Evolutionary conservation across 2,329 filamentous ascomycete species (phyloP).

Genomic region (Ceratocystis cacaofunesta): DNA sequence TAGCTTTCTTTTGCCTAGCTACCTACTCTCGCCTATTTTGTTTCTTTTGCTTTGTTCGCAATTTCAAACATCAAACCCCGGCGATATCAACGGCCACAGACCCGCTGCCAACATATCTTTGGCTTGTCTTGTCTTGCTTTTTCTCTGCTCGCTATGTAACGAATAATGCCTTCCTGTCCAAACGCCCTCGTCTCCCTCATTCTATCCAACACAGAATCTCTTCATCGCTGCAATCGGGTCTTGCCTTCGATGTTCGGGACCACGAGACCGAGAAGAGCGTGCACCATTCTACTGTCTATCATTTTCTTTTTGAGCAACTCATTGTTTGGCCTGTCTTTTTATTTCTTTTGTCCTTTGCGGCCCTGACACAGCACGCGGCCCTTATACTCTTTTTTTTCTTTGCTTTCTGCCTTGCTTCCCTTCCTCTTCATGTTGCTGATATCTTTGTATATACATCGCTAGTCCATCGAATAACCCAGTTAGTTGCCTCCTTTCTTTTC

Average conservation of each 20-base stretch:
- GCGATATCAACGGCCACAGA: too few species aligned
- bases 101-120: too few species aligned
- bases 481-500: not conserved
- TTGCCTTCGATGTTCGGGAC: not conserved
- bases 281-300: not conserved
- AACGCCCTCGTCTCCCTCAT: too few species aligned
- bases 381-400: not conserved
- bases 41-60: too few species aligned
- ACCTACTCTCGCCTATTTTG: too few species aligned
- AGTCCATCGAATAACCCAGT: not conserved
- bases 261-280: not conserved
- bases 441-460: not conserved
- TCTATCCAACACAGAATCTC: too few species aligned
- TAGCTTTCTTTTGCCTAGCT: not conserved
- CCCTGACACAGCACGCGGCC: not conserved
- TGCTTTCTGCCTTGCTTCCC: not conserved
- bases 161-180: too few species aligned
- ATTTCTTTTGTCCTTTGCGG: not conserved
- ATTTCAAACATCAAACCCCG: too few species aligned
- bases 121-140: too few species aligned
- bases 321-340: not conserved
- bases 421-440: not conserved
- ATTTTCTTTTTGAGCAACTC: conserved; percentile 4
- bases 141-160: too few species aligned
- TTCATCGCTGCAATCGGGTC: too few species aligned